Evolutionary conservation across 2,329 filamentous ascomycete species (phyloP), one percentile per base, ranked within the genome.

Genomic region (Rhinocladiella similis): DNA sequence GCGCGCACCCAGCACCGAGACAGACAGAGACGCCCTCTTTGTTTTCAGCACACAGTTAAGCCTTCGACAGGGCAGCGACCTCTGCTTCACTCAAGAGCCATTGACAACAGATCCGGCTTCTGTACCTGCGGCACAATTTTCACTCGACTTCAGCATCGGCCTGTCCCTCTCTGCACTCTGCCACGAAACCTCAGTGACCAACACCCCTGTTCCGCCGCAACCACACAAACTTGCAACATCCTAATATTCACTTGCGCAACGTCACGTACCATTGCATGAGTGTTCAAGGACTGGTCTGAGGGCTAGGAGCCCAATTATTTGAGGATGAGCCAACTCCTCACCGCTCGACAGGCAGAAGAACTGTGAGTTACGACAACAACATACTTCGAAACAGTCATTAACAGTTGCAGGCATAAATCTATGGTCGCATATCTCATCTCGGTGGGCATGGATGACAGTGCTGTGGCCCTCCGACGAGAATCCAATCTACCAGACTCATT

Each of bases 391-490:
- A 14, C n/a, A 19, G 14, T 18, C 25, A 14, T 51, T 56, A 49
- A 53, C 50, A 50, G 61, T 65, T 54, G 69, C 75, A 95, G 91
- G 70, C 90, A 97, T 80, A 96, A 96, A 78, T 90, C 91, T 62
- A 91, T 97, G 66, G 88, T 96, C 70, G 91, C 92, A 65, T 97
- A 97, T 72, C 80, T 96, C 18, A 81, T 85, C 46, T 86, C 89
- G 33, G 86, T 84, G 70, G 88, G 87, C 70, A 83, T 94, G 41
- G 75, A 84, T 25, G 84, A 84, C 54, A 86, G 83, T 60, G 89
- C 89, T 41, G 78, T 84, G 43, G 83, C 88, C 20, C 78, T 97
- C 57, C 85, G 91, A 60, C 81, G 88, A 68, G 92, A 97, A 73
- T 76, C 90, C n/a, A 81, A 82, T 53, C 81, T 96, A 3, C 82